phyloP scores from a whole-genome alignment of 306 rosid species.

The Prunus fruticosa region DNA sequence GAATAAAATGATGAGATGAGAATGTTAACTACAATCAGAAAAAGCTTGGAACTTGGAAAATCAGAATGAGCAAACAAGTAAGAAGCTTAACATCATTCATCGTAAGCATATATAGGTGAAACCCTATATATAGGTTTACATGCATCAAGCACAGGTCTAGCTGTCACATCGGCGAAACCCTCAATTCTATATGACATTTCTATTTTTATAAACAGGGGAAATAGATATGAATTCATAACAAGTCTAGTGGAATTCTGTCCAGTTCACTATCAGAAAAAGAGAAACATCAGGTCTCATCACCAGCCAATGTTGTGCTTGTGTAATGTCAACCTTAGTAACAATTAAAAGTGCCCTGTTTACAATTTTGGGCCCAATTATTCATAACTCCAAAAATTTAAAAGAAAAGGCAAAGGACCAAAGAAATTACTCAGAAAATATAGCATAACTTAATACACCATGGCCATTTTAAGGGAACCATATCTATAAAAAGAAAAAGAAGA shows the following conservation, averaged over 20 bases:
- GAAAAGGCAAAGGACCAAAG: background rate
- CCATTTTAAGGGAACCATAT: background rate
- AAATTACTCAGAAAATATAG: background rate
- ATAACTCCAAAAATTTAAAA: background rate
- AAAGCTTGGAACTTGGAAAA: background rate
- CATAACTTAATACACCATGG: background rate
- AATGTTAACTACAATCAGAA: conserved; percentile 22
- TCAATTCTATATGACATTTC: background rate
- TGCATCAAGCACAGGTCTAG: conserved; percentile 1
- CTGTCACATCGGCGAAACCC: background rate
- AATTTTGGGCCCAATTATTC: background rate
- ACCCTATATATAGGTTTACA: background rate
- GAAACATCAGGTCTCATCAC: background rate
- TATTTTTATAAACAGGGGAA: background rate
- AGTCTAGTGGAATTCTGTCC: background rate
- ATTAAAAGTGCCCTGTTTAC: background rate
- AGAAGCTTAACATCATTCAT: background rate
- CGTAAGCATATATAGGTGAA: background rate
- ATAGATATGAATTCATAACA: background rate
- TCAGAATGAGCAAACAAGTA: background rate
- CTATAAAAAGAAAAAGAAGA: background rate
- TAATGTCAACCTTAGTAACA: background rate
- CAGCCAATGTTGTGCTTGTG: background rate
- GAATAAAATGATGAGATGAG: conserved; percentile 28
- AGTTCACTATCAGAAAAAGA: background rate